These are phyloP conservation scores for Detonula confervacea DNA, from an alignment of 352 stramenopile species.

Conservation along the genomic window DNA sequence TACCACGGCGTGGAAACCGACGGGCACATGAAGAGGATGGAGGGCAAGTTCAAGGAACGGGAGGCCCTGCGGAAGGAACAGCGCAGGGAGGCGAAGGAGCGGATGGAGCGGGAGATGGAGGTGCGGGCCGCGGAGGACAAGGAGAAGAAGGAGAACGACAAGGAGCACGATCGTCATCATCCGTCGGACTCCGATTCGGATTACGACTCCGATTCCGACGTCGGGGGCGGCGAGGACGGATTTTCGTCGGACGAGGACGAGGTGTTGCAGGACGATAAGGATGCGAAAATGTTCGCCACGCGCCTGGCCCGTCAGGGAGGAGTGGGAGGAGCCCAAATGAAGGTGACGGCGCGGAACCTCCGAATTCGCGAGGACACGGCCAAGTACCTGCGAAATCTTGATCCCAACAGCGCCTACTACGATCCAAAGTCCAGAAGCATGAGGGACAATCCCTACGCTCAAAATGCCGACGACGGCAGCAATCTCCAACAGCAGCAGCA, in stretches of 20 bases:
- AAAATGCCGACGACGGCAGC: constrained; percentile 31
- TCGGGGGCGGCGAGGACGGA: constrained; percentile 88
- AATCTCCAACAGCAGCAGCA: constrained; percentile 89
- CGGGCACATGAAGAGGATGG: constrained; percentile 71
- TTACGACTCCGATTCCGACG: constrained; percentile 81
- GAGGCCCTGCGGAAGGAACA: constrained; percentile 82
- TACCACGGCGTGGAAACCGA: constrained; percentile 93
- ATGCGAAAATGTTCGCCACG: constrained; percentile 93
- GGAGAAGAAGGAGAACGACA: constrained; percentile 85
- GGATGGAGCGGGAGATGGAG: constrained; percentile 87
- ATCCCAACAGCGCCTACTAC: constrained; percentile 98
- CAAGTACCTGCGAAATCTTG: constrained; percentile 99
- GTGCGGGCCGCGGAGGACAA: constrained; percentile 84
- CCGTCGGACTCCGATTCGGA: constrained; percentile 52
- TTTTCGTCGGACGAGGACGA: constrained; percentile 87
- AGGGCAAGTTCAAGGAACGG: constrained; percentile 77
- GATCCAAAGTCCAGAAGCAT: constrained; percentile 99
- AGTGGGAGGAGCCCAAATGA: constrained; percentile 98
- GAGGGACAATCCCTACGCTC: constrained; percentile 92
- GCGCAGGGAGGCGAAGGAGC: no score
- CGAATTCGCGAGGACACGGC: constrained; percentile 99
- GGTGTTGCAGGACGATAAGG: constrained; percentile 90
- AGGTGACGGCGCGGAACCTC: constrained; percentile 97
- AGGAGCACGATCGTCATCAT: constrained; percentile 38
- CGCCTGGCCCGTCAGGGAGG: constrained; percentile 94